A percentile compares a stretch with the other conserved stretches of the same genome.
phyloP scores from a whole-genome alignment of 1,284 basidiomycete genomes.

The Hemileccinum hortonii region DNA sequence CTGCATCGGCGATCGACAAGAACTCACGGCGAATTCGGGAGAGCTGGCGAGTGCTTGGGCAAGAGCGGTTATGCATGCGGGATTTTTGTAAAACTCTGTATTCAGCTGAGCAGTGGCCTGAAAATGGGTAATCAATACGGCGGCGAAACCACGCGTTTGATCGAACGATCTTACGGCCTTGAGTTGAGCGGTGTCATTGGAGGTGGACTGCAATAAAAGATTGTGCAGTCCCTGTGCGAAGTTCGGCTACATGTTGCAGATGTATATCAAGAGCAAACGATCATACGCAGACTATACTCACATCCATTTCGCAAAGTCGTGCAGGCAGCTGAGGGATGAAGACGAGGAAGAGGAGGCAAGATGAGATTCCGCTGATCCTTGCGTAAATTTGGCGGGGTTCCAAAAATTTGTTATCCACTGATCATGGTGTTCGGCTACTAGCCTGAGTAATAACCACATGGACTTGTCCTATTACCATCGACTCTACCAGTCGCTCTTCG shows the following conservation, averaged over 20 bases:
- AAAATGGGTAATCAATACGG: background rate
- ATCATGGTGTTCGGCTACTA: too few relatives aligned
- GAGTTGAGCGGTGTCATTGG: constrained; percentile 83
- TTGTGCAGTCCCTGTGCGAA: constrained; percentile 79
- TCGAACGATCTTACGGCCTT: constrained; percentile 69
- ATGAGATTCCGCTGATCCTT: constrained; percentile 26
- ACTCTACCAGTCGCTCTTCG: too few relatives aligned
- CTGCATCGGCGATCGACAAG: constrained; percentile 7
- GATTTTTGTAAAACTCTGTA: constrained; percentile 88
- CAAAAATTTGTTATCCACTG: constrained; percentile 28
- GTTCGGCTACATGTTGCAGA: constrained; percentile 45
- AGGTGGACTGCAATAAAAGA: constrained; percentile 81
- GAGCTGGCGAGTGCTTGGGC: constrained; percentile 87
- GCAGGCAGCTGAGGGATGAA: constrained; percentile 2
- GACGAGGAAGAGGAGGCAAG: constrained; percentile 14
- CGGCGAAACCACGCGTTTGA: constrained; percentile 17
- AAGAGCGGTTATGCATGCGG: constrained; percentile 88
- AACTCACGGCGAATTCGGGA: constrained; percentile 67
- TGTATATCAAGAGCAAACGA: constrained; percentile 1
- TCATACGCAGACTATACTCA: constrained; percentile 15
- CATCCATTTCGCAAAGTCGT: constrained; percentile 29
- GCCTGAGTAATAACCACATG: too few relatives aligned
- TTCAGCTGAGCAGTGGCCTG: constrained; percentile 93
- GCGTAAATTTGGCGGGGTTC: constrained; percentile 37
- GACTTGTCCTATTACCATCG: too few relatives aligned